Evolutionary conservation across 306 rosid genomes (phyloP).

Genomic region (Inga leiocalycina): DNA sequence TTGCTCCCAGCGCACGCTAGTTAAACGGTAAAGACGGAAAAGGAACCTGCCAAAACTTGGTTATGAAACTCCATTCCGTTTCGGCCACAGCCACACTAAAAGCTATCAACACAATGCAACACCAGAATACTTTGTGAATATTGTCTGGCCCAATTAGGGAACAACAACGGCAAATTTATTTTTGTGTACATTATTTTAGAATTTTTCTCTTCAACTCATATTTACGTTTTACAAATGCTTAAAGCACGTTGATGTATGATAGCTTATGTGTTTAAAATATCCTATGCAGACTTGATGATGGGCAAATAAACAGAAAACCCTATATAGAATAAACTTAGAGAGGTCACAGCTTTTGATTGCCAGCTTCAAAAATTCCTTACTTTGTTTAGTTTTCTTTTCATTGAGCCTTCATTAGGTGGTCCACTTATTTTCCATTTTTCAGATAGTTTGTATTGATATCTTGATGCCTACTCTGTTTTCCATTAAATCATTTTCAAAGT

Average conservation of each 20-base stretch:
- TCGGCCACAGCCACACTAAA: slow-evolving; percentile 65
- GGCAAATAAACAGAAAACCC: neutral
- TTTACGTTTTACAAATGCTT: slow-evolving; percentile 12
- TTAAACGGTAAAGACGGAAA: neutral
- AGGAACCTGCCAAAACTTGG: slow-evolving; percentile 67
- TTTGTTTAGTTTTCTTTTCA: slow-evolving; percentile 3
- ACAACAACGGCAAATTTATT: no score
- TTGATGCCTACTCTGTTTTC: neutral
- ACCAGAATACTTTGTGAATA: slow-evolving; percentile 52
- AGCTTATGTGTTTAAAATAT: neutral
- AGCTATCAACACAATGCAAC: slow-evolving; percentile 64
- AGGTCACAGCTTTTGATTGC: slow-evolving; percentile 3
- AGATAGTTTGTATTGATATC: neutral
- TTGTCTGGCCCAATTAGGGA: no score
- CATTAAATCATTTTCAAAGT: neutral
- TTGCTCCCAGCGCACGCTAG: no score
- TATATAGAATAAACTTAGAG: neutral
- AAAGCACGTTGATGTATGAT: slow-evolving; percentile 5
- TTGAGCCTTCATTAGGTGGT: slow-evolving; percentile 1
- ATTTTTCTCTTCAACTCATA: neutral
- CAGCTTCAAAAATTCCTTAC: neutral
- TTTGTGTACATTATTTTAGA: neutral
- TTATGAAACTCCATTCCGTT: slow-evolving; percentile 75
- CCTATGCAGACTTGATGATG: neutral
- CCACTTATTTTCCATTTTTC: neutral